Evolutionary conservation across 2,329 filamentous ascomycete species (phyloP).

Genomic region (Verticillium nubilum): DNA sequence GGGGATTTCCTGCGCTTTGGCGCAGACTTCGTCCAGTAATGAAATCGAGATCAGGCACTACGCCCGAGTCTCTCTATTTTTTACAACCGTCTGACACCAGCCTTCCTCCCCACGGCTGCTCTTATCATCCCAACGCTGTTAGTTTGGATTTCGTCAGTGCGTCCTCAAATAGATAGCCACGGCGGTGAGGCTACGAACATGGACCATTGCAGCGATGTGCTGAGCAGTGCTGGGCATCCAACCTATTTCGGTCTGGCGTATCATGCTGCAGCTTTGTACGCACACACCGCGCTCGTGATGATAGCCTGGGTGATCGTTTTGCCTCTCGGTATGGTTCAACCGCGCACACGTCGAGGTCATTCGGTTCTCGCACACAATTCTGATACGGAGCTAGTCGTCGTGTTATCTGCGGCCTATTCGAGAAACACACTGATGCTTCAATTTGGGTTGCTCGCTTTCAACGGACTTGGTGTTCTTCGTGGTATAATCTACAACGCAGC

Average conservation of each 20-base stretch:
- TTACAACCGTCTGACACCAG: not conserved
- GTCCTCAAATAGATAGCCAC: constrained; percentile 5
- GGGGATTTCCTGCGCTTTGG: not conserved
- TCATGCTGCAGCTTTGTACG: constrained; percentile 53
- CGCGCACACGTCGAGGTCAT: too few species aligned
- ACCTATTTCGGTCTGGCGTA: constrained; percentile 56
- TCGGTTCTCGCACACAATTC: too few species aligned
- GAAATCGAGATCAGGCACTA: not conserved
- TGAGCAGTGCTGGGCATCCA: constrained; percentile 20
- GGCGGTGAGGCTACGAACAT: constrained; percentile 13
- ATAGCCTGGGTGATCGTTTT: constrained; percentile 68
- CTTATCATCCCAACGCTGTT: too few species aligned
- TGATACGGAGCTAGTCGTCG: constrained; percentile 53
- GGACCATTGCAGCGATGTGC: constrained; percentile 8
- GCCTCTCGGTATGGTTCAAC: constrained; percentile 69
- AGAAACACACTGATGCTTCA: constrained; percentile 66
- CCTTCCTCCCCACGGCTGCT: too few species aligned
- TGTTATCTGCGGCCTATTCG: constrained; percentile 80
- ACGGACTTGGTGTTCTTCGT: constrained; percentile 59
- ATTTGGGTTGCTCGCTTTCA: constrained; percentile 58
- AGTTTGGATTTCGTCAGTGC: too few species aligned
- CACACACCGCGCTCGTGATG: constrained; percentile 67
- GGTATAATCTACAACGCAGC: constrained; percentile 70
- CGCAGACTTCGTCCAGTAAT: not conserved
- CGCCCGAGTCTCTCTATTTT: not conserved